Percentiles rank a stretch among this genome's conserved stretches.
Conservation (phyloP, 1,284 basidiomycete genomes). For the Leccinum fallax region DNA sequence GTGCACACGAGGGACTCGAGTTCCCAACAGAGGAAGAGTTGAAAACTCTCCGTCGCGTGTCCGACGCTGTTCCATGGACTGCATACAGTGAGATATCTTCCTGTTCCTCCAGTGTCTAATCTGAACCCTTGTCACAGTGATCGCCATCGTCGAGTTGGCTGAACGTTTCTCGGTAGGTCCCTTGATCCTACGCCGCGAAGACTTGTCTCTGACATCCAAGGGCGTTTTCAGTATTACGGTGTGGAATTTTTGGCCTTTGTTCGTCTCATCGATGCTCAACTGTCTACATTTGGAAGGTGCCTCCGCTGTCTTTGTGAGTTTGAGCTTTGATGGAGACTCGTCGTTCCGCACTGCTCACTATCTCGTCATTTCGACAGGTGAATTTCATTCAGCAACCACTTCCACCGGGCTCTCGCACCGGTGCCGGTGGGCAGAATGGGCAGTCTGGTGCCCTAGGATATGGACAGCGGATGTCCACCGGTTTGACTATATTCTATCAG, state of each 20-base stretch:
- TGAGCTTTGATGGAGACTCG: slow-evolving; percentile 16
- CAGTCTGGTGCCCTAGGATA: slow-evolving; percentile 73
- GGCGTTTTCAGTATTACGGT: slow-evolving; percentile 39
- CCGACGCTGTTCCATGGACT: slow-evolving; percentile 65
- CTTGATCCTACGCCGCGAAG: neutral
- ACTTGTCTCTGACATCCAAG: slow-evolving; percentile 1
- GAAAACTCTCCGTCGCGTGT: slow-evolving; percentile 58
- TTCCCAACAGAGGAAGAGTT: slow-evolving; percentile 75
- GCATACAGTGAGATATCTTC: slow-evolving; percentile 56
- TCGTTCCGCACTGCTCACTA: slow-evolving; percentile 18
- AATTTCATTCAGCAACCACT: slow-evolving; percentile 76
- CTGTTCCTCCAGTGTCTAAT: slow-evolving; percentile 6
- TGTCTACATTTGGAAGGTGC: slow-evolving; percentile 53
- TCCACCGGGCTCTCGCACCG: slow-evolving; percentile 66
- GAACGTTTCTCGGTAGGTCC: slow-evolving; percentile 71
- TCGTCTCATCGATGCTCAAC: slow-evolving; percentile 3
- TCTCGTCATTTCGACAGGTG: slow-evolving; percentile 45
- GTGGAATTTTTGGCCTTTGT: slow-evolving; percentile 4
- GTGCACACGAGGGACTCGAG: slow-evolving; percentile 56
- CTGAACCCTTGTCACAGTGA: slow-evolving; percentile 45
- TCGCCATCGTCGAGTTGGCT: slow-evolving; percentile 70
- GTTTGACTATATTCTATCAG: slow-evolving; percentile 64
- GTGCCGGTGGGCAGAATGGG: slow-evolving; percentile 55
- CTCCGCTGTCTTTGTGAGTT: slow-evolving; percentile 62
- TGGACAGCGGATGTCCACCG: slow-evolving; percentile 69